Evolutionary conservation across 768 basidiomycete genomes (phyloP), one percentile per base, ranked within the genome.

Genomic region (Fomitopsis serialis): DNA sequence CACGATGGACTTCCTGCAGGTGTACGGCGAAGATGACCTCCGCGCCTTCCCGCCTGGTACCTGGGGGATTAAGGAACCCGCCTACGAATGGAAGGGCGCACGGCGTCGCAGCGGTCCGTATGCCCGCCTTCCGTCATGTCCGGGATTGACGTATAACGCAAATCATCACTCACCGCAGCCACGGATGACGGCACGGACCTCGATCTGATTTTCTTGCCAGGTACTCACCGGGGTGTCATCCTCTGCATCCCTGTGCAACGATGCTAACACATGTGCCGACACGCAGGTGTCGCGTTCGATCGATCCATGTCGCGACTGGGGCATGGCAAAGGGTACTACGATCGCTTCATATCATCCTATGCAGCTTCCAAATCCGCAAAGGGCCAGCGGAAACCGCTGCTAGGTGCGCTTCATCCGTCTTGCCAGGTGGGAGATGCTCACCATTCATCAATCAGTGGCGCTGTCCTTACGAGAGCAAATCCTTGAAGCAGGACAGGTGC

Each of bases 301-400:
- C 73, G 71, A 40, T 77, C 77, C 15, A 65, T 85, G 50, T 81
- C 81, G 45, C 82, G 89, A 27, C 76, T 92, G 25, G 89, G 89
- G 10, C 87, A 90, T 58, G 89, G 89, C 22, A 92, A 87, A 66
- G 89, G 89, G 6, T 90, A 87, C 69, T 92, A 92, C 59, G 89
- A 92, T 68, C 74, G 77, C 13, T 92, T 88, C 68, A 72, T 92
- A 34, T 68, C 80, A 2, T 66, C 74, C 1, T 89, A 89, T 54
- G 65, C 72, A 27, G 48, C 59, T 11, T 44, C 54, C 46, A 43
- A 54, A 42, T 46, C 50, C 37, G 61, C 70, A 13, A 70, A 68
- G 50, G 71, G 72, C 23, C 69, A 71, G 54, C 69, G 70, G 22
- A 73, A 69, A 52, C 85, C 89, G 1, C 58, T 84, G 27, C 74